Conservation (phyloP, 371 early-diverging fungal species). For the Dipsacomyces acuminosporus region DNA sequence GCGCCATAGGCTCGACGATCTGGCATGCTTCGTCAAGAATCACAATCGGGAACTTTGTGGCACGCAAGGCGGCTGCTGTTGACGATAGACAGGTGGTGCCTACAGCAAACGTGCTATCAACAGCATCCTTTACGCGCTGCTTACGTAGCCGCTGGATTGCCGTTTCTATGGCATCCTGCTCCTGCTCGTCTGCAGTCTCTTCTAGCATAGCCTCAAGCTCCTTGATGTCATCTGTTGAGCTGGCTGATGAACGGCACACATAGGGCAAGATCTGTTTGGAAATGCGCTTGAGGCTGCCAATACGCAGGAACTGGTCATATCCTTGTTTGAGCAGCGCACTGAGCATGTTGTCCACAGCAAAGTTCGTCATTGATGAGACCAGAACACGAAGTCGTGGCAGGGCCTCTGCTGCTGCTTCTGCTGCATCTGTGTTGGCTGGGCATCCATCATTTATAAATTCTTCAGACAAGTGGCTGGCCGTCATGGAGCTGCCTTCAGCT, state of each 20-base stretch:
- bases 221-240: constrained; percentile 56
- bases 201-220: constrained; percentile 70
- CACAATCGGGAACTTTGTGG: constrained; percentile 59
- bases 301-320: constrained; percentile 73
- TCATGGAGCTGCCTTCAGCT: constrained; percentile 40
- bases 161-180: constrained; percentile 54
- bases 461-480: too few species aligned
- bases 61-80: constrained; percentile 61
- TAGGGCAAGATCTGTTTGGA: constrained; percentile 64
- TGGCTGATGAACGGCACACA: constrained; percentile 55
- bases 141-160: constrained; percentile 60
- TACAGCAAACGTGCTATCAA: constrained; percentile 58
- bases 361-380: constrained; percentile 71
- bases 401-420: neutral
- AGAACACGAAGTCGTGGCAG: constrained; percentile 47
- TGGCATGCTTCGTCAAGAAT: constrained; percentile 87
- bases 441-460: constrained; percentile 1
- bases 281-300: constrained; percentile 84
- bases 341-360: constrained; percentile 88
- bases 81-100: constrained; percentile 81
- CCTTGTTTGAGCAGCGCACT: constrained; percentile 59
- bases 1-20: constrained; percentile 80
- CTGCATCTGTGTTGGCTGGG: neutral
- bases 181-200: constrained; percentile 52
- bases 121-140: constrained; percentile 14